Base-by-base conservation (phyloP, 495 filamentous ascomycete genomes). In the Podospora bellae-mahoneyi region DNA sequence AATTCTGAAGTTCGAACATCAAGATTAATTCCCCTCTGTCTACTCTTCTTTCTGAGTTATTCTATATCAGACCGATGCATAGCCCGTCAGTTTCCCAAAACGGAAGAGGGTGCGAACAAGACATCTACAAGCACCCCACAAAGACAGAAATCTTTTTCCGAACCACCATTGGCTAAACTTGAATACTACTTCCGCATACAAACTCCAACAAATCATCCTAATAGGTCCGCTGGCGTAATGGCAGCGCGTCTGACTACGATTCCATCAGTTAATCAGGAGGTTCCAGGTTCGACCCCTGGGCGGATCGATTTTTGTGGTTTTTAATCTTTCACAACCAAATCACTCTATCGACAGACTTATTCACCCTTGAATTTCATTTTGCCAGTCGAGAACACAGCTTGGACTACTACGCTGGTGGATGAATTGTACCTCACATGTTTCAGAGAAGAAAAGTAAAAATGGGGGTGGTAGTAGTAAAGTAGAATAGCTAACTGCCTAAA, bases 251-350 rank as follows among this genome's bases (percentile, higher is more conserved):
- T 66, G 59, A 67, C 66, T 67, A 67, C 66, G 66, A 58, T 48
- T 48, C 13, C 13, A 48, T 48, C 39, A 48, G 39, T 48, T 48
- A 48, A 67, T 67, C 66, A 67, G 66, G 66, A 67, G 66, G 66
- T 67, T 67, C 66, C 66, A 67, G 66, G 66, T 67, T 67, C 66
- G 66, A 67, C 66, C 66, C 66, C 66, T 67, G 66, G 66, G 66
- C 53, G 66, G 66, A 67, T 67, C 66, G 66, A 26, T 57, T 56
- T 62, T 61, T 61, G 7, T 10, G 9, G 39, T 48, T 48, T 48
- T 48, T 48, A 0, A 6, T 39, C 10, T 39, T 39, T 3, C 34
- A 5, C 10, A 39, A 39, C 34, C 34, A 39, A 39, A 5, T 6
- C 34, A 39, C 23, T 23, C 23, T 23, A 23, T 23, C 1, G 23